Conservation (phyloP, 192 early-diverging fungal species). For the Thamnidium elegans region DNA sequence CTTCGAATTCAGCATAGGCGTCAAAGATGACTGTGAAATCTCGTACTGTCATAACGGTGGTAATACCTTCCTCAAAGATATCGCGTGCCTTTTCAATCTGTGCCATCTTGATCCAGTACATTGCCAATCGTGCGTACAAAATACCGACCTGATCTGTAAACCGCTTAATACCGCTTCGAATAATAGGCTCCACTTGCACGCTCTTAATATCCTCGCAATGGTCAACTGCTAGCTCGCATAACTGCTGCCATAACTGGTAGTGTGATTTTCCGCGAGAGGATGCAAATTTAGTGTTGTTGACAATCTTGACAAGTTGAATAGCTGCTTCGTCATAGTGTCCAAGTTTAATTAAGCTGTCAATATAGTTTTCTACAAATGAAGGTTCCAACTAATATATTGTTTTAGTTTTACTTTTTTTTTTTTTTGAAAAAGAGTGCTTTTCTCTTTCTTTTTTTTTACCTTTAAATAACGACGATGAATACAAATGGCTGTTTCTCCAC, state of each 20-base stretch:
- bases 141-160: slow-evolving; percentile 86
- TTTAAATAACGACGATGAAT: slow-evolving; percentile 83
- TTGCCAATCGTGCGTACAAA: slow-evolving; percentile 83
- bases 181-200: slow-evolving; percentile 74
- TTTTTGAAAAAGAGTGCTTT: no score
- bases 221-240: slow-evolving; percentile 76
- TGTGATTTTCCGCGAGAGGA: slow-evolving; percentile 64
- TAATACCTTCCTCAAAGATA: slow-evolving; percentile 91
- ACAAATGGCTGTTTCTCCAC: slow-evolving; percentile 79
- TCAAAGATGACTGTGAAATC: slow-evolving; percentile 98
- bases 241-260: slow-evolving; percentile 78
- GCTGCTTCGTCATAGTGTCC: slow-evolving; percentile 80
- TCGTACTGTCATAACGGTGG: slow-evolving; percentile 72
- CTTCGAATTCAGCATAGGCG: slow-evolving; percentile 91
- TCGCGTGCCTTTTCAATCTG: slow-evolving; percentile 88
- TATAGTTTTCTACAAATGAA: slow-evolving; percentile 68
- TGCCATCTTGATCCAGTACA: slow-evolving; percentile 71
- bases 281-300: slow-evolving; percentile 73
- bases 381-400: slow-evolving; percentile 62
- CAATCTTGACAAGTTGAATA: slow-evolving; percentile 58
- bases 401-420: no score
- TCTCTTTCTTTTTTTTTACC: slow-evolving; percentile 30
- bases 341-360: slow-evolving; percentile 65
- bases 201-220: slow-evolving; percentile 70
- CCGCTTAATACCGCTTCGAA: slow-evolving; percentile 79